Conservation (phyloP, 768 basidiomycete species). For the Dioszegia crocea region DNA sequence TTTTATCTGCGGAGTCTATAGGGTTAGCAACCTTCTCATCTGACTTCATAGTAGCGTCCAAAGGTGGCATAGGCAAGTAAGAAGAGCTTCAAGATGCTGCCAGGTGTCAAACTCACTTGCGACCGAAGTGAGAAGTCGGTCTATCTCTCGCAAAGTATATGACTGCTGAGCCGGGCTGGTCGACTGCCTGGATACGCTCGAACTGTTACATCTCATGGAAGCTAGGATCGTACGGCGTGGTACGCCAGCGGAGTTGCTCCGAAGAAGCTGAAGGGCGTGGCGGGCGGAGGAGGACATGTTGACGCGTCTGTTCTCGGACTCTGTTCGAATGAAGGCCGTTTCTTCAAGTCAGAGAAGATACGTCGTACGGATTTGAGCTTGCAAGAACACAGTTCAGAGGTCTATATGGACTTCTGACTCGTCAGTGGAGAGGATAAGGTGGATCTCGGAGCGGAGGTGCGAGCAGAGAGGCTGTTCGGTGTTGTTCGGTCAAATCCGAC, state of each 20-base stretch:
- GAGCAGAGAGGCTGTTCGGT: not conserved
- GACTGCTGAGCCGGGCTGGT: slow-evolving; percentile 27
- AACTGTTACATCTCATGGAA: not conserved
- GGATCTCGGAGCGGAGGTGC: too few relatives aligned
- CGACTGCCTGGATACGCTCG: not conserved
- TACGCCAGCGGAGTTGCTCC: not conserved
- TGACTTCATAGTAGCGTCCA: too few relatives aligned
- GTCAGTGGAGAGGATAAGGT: too few relatives aligned
- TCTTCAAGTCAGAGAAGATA: not conserved
- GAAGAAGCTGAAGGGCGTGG: not conserved
- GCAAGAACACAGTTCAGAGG: too few relatives aligned
- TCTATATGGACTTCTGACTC: too few relatives aligned
- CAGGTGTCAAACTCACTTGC: slow-evolving; percentile 25
- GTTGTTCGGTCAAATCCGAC: slow-evolving; percentile 2
- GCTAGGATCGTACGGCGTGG: not conserved
- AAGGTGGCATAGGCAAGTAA: too few relatives aligned
- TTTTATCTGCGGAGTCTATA: slow-evolving; percentile 14
- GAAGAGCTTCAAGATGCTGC: too few relatives aligned
- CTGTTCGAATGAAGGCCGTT: not conserved
- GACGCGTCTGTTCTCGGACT: not conserved
- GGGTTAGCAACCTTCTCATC: too few relatives aligned
- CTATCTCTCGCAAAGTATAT: slow-evolving; percentile 39
- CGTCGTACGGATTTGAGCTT: too few relatives aligned
- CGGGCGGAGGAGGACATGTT: not conserved
- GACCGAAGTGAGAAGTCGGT: slow-evolving; percentile 38